These are phyloP conservation scores for Dinochytrium kinnereticum DNA, from an alignment of 371 early-diverging fungal genomes.

Conservation along the genomic window DNA sequence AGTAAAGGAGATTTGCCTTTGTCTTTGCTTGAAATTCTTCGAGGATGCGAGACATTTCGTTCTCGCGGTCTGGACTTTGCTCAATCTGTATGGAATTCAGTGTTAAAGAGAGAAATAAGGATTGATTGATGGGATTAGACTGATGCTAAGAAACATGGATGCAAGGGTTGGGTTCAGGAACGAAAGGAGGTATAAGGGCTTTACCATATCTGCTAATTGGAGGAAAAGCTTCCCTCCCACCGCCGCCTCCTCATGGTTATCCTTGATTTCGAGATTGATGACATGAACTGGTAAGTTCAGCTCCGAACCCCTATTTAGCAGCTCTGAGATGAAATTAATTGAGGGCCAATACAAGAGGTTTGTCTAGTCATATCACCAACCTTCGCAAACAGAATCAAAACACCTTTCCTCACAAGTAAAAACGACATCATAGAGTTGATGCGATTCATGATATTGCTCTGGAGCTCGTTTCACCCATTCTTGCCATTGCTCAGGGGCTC, in stretches of 20 bases:
- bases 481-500: constrained; percentile 89
- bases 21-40: constrained; percentile 67
- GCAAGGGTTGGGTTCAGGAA: too few species aligned
- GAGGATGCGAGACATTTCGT: constrained; percentile 80
- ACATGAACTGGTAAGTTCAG: constrained; percentile 85
- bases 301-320: constrained; percentile 70
- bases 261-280: constrained; percentile 94
- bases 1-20: constrained; percentile 44
- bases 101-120: too few species aligned
- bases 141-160: too few species aligned
- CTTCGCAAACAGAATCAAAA: constrained; percentile 93
- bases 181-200: background rate
- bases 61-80: constrained; percentile 72
- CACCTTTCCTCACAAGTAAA: constrained; percentile 97
- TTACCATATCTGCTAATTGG: constrained; percentile 73
- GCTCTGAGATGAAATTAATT: constrained; percentile 54
- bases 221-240: constrained; percentile 85
- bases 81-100: too few species aligned
- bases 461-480: constrained; percentile 44
- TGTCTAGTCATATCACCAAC: constrained; percentile 43
- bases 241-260: constrained; percentile 90
- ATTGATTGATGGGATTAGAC: too few species aligned
- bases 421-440: constrained; percentile 86
- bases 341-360: background rate
- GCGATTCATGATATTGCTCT: constrained; percentile 31